Percentiles rank a stretch among this genome's conserved stretches.
Evolutionary conservation across 2,329 filamentous ascomycete genomes (phyloP).

Genomic region (Simplicillium sp.): DNA sequence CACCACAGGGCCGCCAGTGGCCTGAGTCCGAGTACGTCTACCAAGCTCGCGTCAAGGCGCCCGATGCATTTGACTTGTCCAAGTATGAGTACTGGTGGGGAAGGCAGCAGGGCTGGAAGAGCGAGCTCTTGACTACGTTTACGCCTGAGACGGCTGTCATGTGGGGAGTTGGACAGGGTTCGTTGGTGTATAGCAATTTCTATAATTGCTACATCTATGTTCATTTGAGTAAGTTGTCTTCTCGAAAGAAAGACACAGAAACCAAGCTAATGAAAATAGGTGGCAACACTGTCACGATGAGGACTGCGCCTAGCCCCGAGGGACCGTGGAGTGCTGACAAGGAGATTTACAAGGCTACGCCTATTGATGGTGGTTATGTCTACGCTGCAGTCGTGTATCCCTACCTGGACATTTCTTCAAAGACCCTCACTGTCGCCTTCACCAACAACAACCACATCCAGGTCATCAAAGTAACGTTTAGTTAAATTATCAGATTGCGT

Average conservation of each 20-base stretch:
- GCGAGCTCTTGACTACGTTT: slow-evolving; percentile 18
- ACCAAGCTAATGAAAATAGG: background rate
- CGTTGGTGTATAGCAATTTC: slow-evolving; percentile 24
- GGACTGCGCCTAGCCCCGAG: slow-evolving; percentile 18
- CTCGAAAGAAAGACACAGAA: no score
- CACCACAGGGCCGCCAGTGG: slow-evolving; percentile 19
- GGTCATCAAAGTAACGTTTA: slow-evolving; percentile 21
- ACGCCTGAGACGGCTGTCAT: slow-evolving; percentile 25
- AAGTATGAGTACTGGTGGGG: slow-evolving; percentile 33
- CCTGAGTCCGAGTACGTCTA: slow-evolving; percentile 20
- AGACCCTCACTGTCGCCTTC: slow-evolving; percentile 25
- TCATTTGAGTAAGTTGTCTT: slow-evolving; percentile 7
- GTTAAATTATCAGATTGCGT: background rate
- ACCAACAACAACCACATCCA: slow-evolving; percentile 30
- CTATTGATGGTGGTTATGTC: slow-evolving; percentile 21
- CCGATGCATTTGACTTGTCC: slow-evolving; percentile 23
- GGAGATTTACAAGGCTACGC: slow-evolving; percentile 21
- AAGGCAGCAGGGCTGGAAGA: slow-evolving; percentile 23
- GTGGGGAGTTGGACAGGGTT: slow-evolving; percentile 26
- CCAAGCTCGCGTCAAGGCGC: slow-evolving; percentile 22
- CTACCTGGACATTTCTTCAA: slow-evolving; percentile 23
- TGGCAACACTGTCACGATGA: slow-evolving; percentile 5
- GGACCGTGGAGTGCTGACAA: slow-evolving; percentile 26
- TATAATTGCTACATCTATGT: slow-evolving; percentile 26
- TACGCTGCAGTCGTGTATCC: slow-evolving; percentile 26